Evolutionary conservation across 768 basidiomycete species (phyloP).

Genomic region (Pleurotus cornucopiae): DNA sequence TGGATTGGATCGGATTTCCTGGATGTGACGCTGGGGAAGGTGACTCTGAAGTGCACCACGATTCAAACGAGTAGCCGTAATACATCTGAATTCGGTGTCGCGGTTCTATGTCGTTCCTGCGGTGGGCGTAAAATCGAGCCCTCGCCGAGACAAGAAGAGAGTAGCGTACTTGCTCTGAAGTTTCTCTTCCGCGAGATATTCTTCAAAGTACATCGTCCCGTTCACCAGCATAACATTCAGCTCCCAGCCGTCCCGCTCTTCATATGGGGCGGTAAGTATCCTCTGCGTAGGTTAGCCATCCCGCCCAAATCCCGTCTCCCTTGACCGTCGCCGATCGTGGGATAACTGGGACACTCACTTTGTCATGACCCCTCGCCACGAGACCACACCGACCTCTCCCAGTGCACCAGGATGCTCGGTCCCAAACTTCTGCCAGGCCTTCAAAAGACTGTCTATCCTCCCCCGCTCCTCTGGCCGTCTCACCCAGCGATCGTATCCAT

Average conservation of each 20-base stretch:
- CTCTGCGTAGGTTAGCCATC: constrained; percentile 26
- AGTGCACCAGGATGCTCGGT: constrained; percentile 11
- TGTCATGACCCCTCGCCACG: constrained; percentile 84
- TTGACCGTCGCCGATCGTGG: no score
- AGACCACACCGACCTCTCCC: constrained; percentile 52
- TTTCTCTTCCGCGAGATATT: constrained; percentile 56
- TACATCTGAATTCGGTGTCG: constrained; percentile 65
- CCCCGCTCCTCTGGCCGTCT: constrained; percentile 61
- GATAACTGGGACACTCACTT: constrained; percentile 41
- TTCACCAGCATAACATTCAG: constrained; percentile 77
- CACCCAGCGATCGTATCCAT: constrained; percentile 74
- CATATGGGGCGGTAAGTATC: constrained; percentile 79
- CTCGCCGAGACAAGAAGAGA: not conserved
- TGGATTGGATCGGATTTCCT: constrained; percentile 17
- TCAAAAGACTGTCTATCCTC: constrained; percentile 65
- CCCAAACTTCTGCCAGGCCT: constrained; percentile 39
- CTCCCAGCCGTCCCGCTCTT: constrained; percentile 75
- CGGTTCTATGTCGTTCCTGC: constrained; percentile 63
- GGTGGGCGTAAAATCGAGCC: not conserved
- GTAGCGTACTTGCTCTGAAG: constrained; percentile 59
- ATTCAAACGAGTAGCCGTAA: constrained; percentile 88
- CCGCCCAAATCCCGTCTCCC: not conserved
- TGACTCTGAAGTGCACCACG: constrained; percentile 66
- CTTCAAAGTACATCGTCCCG: constrained; percentile 72
- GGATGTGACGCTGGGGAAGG: constrained; percentile 19